A percentile compares a stretch with the other conserved stretches of the same genome.
Conservation (phyloP, 495 filamentous ascomycete species). For the Peziza echinospora region DNA sequence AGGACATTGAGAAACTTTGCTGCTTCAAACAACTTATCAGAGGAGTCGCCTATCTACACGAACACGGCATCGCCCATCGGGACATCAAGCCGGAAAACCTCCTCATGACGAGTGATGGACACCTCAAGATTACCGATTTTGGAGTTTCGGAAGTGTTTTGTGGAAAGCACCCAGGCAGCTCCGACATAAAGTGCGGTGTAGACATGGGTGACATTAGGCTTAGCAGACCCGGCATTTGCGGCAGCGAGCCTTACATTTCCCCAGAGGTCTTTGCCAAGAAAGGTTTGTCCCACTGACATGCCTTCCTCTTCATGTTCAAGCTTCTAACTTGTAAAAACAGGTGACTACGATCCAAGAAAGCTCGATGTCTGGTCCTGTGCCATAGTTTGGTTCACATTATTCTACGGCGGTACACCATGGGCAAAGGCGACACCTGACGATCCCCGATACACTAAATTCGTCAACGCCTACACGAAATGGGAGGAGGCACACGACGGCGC, state of each 20-base stretch:
- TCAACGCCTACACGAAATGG: slow-evolving; percentile 42
- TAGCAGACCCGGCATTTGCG: slow-evolving; percentile 51
- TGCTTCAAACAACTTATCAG: slow-evolving; percentile 62
- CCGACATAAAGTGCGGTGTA: slow-evolving; percentile 41
- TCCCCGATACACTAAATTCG: slow-evolving; percentile 34
- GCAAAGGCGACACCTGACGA: slow-evolving; percentile 30
- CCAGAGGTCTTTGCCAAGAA: slow-evolving; percentile 50
- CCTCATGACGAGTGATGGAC: slow-evolving; percentile 42
- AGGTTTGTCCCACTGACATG: slow-evolving; percentile 19
- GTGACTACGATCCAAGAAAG: slow-evolving; percentile 48
- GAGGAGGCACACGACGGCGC: slow-evolving; percentile 28
- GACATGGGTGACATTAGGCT: slow-evolving; percentile 42
- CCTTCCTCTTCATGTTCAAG: background rate
- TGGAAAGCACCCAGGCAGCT: slow-evolving; percentile 48
- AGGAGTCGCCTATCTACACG: slow-evolving; percentile 46
- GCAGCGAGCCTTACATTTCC: slow-evolving; percentile 55
- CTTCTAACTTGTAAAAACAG: slow-evolving; percentile 16
- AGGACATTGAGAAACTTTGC: slow-evolving; percentile 38
- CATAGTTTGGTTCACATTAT: slow-evolving; percentile 48
- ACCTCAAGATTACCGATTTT: slow-evolving; percentile 65
- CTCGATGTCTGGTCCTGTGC: slow-evolving; percentile 64
- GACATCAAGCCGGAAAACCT: slow-evolving; percentile 69
- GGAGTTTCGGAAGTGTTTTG: slow-evolving; percentile 56
- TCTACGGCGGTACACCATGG: slow-evolving; percentile 44
- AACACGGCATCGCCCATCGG: slow-evolving; percentile 53